These are phyloP conservation scores for Sphagnurus paluster DNA, from an alignment of 1,284 basidiomycete species.

Conservation along the genomic window DNA sequence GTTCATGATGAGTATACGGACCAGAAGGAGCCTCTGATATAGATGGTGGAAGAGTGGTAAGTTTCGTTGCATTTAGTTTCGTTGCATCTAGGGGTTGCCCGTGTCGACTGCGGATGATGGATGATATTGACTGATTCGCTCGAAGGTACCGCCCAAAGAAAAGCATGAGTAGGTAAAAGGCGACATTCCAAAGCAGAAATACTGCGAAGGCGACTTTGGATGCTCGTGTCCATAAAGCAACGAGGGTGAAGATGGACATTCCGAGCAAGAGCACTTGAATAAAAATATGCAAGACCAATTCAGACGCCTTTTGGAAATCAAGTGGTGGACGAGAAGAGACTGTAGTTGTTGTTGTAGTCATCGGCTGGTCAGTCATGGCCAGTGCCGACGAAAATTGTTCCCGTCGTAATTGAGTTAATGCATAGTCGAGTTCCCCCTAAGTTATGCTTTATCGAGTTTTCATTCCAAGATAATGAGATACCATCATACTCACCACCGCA, in stretches of 20 bases:
- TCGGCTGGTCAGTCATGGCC: conserved; percentile 49
- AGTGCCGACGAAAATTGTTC: conserved; percentile 48
- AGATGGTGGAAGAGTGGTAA: conserved; percentile 38
- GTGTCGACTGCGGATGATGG: conserved; percentile 48
- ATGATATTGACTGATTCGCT: conserved; percentile 57
- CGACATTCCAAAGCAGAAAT: conserved; percentile 60
- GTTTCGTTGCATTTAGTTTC: conserved; percentile 25
- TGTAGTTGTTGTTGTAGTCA: conserved; percentile 37
- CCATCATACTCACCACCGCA: conserved; percentile 53
- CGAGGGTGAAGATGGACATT: conserved; percentile 54
- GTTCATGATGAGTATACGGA: conserved; percentile 65
- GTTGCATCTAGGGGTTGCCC: conserved; percentile 37
- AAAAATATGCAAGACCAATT: conserved; percentile 47
- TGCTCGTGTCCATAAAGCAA: conserved; percentile 58
- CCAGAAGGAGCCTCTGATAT: conserved; percentile 49
- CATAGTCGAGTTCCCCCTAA: conserved; percentile 71
- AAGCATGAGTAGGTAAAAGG: conserved; percentile 57
- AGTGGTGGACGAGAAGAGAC: conserved; percentile 29
- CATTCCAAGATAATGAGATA: conserved; percentile 16
- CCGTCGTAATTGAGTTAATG: conserved; percentile 47
- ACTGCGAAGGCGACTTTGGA: conserved; percentile 58
- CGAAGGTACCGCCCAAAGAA: conserved; percentile 55
- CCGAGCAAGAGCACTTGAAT: conserved; percentile 61
- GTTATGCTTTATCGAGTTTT: conserved; percentile 11
- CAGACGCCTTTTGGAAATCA: conserved; percentile 36